Percentiles rank a stretch among this genome's conserved stretches.
Evolutionary conservation across 768 basidiomycete species (phyloP).

Genomic region (Rhodotorula babjevae): DNA sequence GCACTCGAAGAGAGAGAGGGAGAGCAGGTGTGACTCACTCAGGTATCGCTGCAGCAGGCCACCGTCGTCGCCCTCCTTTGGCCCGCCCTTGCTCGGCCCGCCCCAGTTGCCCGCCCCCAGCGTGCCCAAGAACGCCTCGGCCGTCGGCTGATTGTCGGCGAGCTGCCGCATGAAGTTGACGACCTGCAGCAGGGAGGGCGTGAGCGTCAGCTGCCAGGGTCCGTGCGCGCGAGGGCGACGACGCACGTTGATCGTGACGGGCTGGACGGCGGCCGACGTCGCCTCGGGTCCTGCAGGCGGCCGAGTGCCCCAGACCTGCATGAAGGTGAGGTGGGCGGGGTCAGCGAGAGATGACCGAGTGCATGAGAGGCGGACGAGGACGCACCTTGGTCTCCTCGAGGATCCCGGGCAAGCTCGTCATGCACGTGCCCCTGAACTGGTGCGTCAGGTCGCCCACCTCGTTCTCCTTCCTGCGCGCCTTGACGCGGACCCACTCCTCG

Average conservation of each 20-base stretch:
- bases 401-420: slow-evolving; percentile 40
- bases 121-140: slow-evolving; percentile 38
- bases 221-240: no score
- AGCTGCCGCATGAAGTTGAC: slow-evolving; percentile 43
- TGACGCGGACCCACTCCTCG: slow-evolving; percentile 39
- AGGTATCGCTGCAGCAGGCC: slow-evolving; percentile 36
- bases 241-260: slow-evolving; percentile 34
- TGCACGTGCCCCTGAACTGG: slow-evolving; percentile 40
- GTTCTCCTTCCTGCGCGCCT: slow-evolving; percentile 41
- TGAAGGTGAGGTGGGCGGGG: not conserved
- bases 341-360: no score
- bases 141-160: slow-evolving; percentile 36
- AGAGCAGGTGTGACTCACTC: slow-evolving; percentile 22
- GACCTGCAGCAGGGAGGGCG: slow-evolving; percentile 33
- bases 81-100: slow-evolving; percentile 9
- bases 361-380: not conserved
- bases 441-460: slow-evolving; percentile 40
- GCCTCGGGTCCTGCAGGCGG: slow-evolving; percentile 21
- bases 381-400: slow-evolving; percentile 42
- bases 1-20: no score
- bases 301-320: slow-evolving; percentile 31
- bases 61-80: slow-evolving; percentile 16
- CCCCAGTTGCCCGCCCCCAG: slow-evolving; percentile 44
- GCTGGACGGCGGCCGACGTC: slow-evolving; percentile 19
- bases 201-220: no score